Base-by-base conservation (phyloP, 73 alveolate species). In the Paramecium sexaurelia region DNA sequence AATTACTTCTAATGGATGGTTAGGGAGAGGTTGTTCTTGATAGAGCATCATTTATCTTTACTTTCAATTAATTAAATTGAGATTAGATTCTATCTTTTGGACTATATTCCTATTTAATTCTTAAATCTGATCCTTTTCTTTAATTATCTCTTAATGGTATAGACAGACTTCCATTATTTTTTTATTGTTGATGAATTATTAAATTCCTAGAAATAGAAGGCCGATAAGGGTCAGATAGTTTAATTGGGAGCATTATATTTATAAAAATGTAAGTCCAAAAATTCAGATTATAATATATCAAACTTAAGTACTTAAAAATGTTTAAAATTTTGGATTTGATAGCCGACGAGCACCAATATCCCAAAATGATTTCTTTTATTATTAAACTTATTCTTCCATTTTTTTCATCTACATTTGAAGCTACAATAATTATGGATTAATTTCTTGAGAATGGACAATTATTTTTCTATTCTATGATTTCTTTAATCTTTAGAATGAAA, bases 321-420 rank as follows among this genome's bases (percentile, higher is more conserved):
- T 61, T 61, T 61, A 61, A 15, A 29, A 61, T 32, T 61, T 61
- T 17, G 83, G 83, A 61, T 61, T 61, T 2, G 83, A 61, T 3
- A 61, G 45, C 26, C 83, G 5, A 11, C 83, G 39, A 29, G 83
- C 83, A 29, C 83, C 83, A 29, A 61, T 61, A 26, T 61, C 83
- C 83, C 83, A 61, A 1, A 20, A 61, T 1, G 39, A 32, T 61
- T 61, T 61, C 83, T 61, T 61, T 61, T 26, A 24, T 61, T 19
- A 61, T 61, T 61, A 13, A 10, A 61, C 47, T 11, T 29, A 26
- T 24, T 61, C 83, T 61, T 61, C 83, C 45, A 61, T 61, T 32
- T 61, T 61, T 32, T 61, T 61, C 43, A 61, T 32, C 6, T 61
- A 9, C 83, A 29, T 26, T 27, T 61, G 39, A 10, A 61, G 39